Evolutionary conservation across 148 eudicot genomes (phyloP).

Genomic region (Chenopodium album): DNA sequence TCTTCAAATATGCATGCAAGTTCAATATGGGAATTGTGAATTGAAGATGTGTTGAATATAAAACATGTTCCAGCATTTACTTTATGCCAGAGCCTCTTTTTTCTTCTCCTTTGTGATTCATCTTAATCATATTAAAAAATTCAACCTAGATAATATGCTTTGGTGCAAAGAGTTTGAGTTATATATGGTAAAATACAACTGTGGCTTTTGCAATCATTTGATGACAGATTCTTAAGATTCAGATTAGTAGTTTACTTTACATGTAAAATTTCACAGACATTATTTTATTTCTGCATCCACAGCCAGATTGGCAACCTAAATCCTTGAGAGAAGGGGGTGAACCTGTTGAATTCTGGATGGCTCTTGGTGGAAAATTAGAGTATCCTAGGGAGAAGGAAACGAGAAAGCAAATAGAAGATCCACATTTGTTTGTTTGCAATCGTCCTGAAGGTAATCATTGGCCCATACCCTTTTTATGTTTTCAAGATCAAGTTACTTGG

Average conservation of each 20-base stretch:
- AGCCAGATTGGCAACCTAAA: constrained; percentile 15
- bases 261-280: background rate
- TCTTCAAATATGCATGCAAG: background rate
- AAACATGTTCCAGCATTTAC: background rate
- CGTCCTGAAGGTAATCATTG: constrained; percentile 7
- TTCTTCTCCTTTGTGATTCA: too few relatives aligned
- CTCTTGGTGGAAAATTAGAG: constrained; percentile 6
- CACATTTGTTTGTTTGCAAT: constrained; percentile 11
- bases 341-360: background rate
- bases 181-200: background rate
- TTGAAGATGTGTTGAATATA: background rate
- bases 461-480: background rate
- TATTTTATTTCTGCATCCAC: background rate
- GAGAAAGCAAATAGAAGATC: constrained; percentile 14
- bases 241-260: background rate
- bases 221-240: background rate
- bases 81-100: background rate
- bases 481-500: constrained; percentile 13
- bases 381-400: constrained; percentile 14
- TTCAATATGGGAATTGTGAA: background rate
- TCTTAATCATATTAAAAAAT: too few relatives aligned
- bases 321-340: constrained; percentile 17
- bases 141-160: background rate
- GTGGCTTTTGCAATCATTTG: background rate
- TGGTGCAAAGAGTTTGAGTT: background rate